Conservation (phyloP, 2,329 filamentous ascomycete species). For the Calcarisporium arbuscula region DNA sequence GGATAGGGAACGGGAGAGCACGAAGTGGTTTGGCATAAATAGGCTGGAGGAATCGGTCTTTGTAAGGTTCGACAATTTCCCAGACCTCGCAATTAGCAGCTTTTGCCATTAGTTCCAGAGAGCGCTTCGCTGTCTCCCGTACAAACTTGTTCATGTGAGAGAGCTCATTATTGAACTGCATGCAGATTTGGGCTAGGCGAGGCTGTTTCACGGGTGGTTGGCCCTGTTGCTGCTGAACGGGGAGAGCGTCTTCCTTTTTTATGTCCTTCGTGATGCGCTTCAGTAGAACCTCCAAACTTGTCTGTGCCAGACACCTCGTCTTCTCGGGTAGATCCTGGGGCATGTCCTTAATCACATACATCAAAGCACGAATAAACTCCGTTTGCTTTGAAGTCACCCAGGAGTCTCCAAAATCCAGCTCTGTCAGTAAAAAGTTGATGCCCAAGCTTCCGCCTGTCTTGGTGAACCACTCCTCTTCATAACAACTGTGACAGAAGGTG, state of each 20-base stretch:
- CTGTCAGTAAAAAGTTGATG: conserved; percentile 80
- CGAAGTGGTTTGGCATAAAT: conserved; percentile 94
- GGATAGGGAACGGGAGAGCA: conserved; percentile 85
- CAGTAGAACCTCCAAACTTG: conserved; percentile 74
- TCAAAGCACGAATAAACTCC: conserved; percentile 83
- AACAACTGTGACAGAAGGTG: conserved; percentile 88
- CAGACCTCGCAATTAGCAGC: conserved; percentile 73
- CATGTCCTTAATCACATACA: conserved; percentile 98
- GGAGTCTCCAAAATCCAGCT: conserved; percentile 72
- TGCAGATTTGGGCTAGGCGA: conserved; percentile 70
- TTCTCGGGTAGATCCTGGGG: conserved; percentile 87
- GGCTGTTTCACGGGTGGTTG: conserved; percentile 44
- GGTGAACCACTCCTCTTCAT: conserved; percentile 97
- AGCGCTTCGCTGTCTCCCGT: conserved; percentile 75
- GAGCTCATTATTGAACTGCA: conserved; percentile 79
- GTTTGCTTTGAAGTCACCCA: conserved; percentile 81
- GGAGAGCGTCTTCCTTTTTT: conserved; percentile 64
- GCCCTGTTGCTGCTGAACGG: conserved; percentile 29
- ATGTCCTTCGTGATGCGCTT: conserved; percentile 71
- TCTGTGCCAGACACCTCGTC: conserved; percentile 75
- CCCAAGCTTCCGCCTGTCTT: conserved; percentile 90
- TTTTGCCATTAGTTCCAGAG: conserved; percentile 74
- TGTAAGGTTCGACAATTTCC: conserved; percentile 83
- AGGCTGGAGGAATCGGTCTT: conserved; percentile 79
- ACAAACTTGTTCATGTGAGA: conserved; percentile 96